Evolutionary conservation across 106 monocot species (phyloP), one percentile per base, ranked within the genome.

Genomic region (Dendrobium officinale): DNA sequence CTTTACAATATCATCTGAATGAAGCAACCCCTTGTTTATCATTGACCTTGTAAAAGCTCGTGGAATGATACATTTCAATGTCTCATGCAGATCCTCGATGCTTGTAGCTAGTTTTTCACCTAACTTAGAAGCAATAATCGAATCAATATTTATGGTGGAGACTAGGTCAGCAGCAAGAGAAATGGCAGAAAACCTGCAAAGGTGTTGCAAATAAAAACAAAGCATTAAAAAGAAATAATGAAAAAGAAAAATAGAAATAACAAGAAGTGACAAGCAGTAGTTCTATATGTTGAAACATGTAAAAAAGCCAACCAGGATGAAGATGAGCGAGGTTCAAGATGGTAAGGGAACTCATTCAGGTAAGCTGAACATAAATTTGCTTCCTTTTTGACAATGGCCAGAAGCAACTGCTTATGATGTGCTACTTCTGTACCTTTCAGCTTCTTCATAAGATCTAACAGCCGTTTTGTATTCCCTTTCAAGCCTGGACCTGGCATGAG

Each of bases 391-490:
- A 83, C 89, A 82, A 98, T 90, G 70, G 86, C 90, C 84, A 98
- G 80, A 44, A 98, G 84, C 84, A 98, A 82, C 9, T 92, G 79
- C 70, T 74, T 92, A 84, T 98, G 95, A 83, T 87, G 61, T 51
- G 17, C 51, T 41, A 77, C 67, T 78, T 98, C 91, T 13, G 90
- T 89, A 9, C 95, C 92, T 78, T 91, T 91, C 85, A 98, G 72
- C 76, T 94, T 98, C 91, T 86, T 98, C 95, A 93, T 94, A 59
- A 98, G 86, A 64, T 92, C 94, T 56, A 88, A 82, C 41, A 98
- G 84, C 26, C 98, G 83, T 79, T 86, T 90, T 48, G 88, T 81
- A 84, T 95, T 98, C 15, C 98, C 98, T 77, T 88, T 98, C 75
- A 91, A 86, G 17, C 85, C 87, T 31, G 42, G 31, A 67, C 83